Percentiles rank a stretch among this genome's conserved stretches.
Evolutionary conservation across 768 basidiomycete species (phyloP).

Genomic region (Lactarius quietus): DNA sequence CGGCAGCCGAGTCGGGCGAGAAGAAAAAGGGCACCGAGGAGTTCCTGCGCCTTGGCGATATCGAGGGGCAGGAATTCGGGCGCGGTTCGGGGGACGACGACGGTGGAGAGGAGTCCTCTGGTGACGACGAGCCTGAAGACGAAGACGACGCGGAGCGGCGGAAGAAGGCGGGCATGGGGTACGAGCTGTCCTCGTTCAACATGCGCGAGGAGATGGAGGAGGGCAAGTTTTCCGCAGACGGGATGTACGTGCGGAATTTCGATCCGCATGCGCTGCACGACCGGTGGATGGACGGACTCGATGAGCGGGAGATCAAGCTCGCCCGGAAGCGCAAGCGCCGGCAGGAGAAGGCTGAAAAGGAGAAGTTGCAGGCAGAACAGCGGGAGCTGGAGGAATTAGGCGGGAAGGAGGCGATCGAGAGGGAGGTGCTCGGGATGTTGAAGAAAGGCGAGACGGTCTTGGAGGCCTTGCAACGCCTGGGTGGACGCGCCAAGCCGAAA

Average conservation of each 20-base stretch:
- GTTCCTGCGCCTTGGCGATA: slow-evolving; percentile 86
- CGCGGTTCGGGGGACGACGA: slow-evolving; percentile 42
- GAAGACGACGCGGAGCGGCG: slow-evolving; percentile 75
- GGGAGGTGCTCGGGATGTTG: slow-evolving; percentile 66
- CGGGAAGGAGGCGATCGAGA: slow-evolving; percentile 58
- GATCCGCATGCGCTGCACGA: slow-evolving; percentile 94
- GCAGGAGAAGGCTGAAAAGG: slow-evolving; percentile 67
- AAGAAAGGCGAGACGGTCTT: slow-evolving; percentile 90
- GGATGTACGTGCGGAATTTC: slow-evolving; percentile 77
- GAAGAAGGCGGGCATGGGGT: slow-evolving; percentile 89
- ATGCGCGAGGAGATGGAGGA: slow-evolving; percentile 99
- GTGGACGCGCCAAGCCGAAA: slow-evolving; percentile 56
- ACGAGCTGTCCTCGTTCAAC: slow-evolving; percentile 91
- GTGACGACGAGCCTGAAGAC: slow-evolving; percentile 50
- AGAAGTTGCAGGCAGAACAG: slow-evolving; percentile 70
- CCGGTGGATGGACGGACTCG: slow-evolving; percentile 90
- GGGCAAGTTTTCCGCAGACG: slow-evolving; percentile 94
- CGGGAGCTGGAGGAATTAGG: slow-evolving; percentile 66
- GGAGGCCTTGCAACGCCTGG: slow-evolving; percentile 84
- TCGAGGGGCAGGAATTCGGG: slow-evolving; percentile 94
- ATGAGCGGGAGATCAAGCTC: slow-evolving; percentile 79
- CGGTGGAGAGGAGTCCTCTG: slow-evolving; percentile 34
- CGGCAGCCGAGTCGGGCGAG: slow-evolving; percentile 38
- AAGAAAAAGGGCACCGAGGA: slow-evolving; percentile 58
- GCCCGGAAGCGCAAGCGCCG: slow-evolving; percentile 73